Conservation (phyloP, 768 basidiomycete genomes). For the Trametes cubensis region DNA sequence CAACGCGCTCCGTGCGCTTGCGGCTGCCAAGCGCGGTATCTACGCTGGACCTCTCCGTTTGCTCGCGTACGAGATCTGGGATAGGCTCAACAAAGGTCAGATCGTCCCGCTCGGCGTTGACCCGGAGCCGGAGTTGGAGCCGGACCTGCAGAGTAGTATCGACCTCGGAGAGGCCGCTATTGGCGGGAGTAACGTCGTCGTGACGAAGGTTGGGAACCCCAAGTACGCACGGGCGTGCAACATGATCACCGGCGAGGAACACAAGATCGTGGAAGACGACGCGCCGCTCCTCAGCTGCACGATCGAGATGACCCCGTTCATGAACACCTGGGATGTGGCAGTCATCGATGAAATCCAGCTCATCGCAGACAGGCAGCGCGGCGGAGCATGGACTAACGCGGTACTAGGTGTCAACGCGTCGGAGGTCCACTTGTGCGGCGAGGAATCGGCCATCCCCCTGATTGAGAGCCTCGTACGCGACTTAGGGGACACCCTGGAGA, state of each 20-base stretch:
- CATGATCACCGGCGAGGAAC: conserved; percentile 91
- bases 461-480: conserved; percentile 66
- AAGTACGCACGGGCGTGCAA: conserved; percentile 70
- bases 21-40: conserved; percentile 68
- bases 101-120: conserved; percentile 75
- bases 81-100: conserved; percentile 85
- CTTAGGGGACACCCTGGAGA: conserved; percentile 79
- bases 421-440: conserved; percentile 94
- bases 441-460: conserved; percentile 88
- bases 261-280: conserved; percentile 60
- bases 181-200: conserved; percentile 23
- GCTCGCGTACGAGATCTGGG: conserved; percentile 94
- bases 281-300: conserved; percentile 78
- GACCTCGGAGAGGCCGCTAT: conserved; percentile 33
- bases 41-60: conserved; percentile 93
- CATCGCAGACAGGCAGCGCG: conserved; percentile 79
- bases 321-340: conserved; percentile 64
- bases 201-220: conserved; percentile 43
- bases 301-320: conserved; percentile 80
- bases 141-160: conserved; percentile 39
- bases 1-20: conserved; percentile 86
- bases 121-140: conserved; percentile 41
- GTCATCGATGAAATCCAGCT: conserved; percentile 98
- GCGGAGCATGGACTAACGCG: conserved; percentile 80
- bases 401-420: conserved; percentile 74